Conservation (phyloP, 441 rosid species). For the Populus hybrid region DNA sequence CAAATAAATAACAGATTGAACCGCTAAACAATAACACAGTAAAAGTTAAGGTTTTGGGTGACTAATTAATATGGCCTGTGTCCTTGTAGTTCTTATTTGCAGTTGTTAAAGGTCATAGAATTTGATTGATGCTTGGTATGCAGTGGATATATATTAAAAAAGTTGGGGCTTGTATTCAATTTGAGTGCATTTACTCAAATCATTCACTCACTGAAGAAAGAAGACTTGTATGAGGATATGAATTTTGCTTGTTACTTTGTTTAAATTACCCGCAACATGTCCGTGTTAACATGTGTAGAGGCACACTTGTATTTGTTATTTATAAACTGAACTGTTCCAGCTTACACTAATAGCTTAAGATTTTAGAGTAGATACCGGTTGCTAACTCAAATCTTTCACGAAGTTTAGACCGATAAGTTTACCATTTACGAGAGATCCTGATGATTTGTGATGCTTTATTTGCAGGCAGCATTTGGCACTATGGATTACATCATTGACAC, state of each 20-base stretch:
- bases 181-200: background rate
- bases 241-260: too few species aligned
- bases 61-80: background rate
- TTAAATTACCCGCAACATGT: too few species aligned
- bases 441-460: background rate
- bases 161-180: background rate
- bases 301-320: too few species aligned
- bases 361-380: background rate
- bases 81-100: background rate
- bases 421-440: background rate
- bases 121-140: background rate
- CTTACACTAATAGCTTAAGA: background rate
- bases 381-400: background rate
- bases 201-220: too few species aligned
- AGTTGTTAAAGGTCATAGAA: background rate
- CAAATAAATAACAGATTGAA: background rate
- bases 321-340: background rate
- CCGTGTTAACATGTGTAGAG: too few species aligned
- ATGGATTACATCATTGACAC: constrained; percentile 88
- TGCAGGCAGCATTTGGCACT: constrained; percentile 59
- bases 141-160: background rate
- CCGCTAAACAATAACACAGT: background rate
- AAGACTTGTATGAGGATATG: too few species aligned
- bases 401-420: background rate
- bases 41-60: background rate